These are phyloP conservation scores for Piper longum DNA, from an alignment of 164 flowering plant genomes.

Conservation along the genomic window DNA sequence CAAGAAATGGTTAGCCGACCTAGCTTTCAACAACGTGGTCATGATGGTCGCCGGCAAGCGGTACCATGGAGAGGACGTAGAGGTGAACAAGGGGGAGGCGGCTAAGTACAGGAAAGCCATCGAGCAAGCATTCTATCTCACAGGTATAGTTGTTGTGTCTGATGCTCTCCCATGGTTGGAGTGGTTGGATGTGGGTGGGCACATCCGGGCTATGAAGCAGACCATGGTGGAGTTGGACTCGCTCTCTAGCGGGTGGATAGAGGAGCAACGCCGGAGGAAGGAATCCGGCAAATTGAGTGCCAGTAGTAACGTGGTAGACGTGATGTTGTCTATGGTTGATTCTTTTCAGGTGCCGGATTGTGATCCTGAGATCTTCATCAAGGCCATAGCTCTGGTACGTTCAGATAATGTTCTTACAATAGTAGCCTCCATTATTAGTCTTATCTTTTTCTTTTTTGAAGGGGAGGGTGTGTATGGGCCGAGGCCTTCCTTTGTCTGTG, in stretches of 20 bases:
- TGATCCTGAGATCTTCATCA: not conserved
- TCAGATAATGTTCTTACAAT: not conserved
- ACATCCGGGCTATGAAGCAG: conserved; percentile 4
- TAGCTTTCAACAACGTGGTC: not conserved
- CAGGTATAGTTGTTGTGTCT: not conserved
- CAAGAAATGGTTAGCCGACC: conserved; percentile 1
- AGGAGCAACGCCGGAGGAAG: conserved; percentile 3
- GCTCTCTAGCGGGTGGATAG: conserved; percentile 1
- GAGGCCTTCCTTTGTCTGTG: too few relatives aligned
- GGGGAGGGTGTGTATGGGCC: too few relatives aligned
- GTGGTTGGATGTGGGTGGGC: conserved; percentile 1
- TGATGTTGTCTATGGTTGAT: not conserved
- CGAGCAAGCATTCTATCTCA: not conserved
- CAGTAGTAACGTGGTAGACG: conserved; percentile 2
- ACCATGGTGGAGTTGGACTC: conserved; percentile 2
- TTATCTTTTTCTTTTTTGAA: too few relatives aligned
- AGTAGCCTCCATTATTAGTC: too few relatives aligned
- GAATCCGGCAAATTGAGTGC: not conserved
- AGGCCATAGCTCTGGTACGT: not conserved
- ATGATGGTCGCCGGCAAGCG: conserved; percentile 5
- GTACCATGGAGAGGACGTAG: not conserved
- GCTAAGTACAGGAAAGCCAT: not conserved
- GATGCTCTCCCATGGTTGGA: conserved; percentile 3
- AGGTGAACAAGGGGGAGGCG: not conserved
- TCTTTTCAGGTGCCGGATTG: too few relatives aligned